Conservation (phyloP, 495 filamentous ascomycete species). For the Hapsidospora chrysogenum region DNA sequence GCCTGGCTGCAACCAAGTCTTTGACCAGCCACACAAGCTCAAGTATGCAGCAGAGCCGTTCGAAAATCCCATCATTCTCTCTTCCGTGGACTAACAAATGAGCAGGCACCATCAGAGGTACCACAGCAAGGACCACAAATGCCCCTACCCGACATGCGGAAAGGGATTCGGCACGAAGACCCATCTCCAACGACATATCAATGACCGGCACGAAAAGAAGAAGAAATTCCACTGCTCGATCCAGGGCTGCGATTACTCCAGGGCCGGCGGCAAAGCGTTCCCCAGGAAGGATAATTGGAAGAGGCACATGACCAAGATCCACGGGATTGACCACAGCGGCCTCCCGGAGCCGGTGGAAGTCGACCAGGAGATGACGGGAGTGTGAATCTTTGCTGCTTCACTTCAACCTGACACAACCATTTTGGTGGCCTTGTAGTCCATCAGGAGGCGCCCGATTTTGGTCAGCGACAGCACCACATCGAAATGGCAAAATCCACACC, state of each 20-base stretch:
- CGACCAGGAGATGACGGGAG: conserved; percentile 9
- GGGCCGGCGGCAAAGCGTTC: conserved; percentile 27
- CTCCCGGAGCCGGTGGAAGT: conserved; percentile 12
- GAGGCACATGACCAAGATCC: conserved; percentile 33
- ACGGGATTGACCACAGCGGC: conserved; percentile 14
- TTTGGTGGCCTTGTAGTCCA: too few species aligned
- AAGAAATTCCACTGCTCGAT: conserved; percentile 29
- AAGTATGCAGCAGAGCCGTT: conserved; percentile 17
- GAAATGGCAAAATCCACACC: too few species aligned
- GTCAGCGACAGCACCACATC: too few species aligned
- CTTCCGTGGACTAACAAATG: conserved; percentile 2
- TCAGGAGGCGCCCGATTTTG: too few species aligned
- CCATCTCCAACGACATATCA: conserved; percentile 32
- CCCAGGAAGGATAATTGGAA: conserved; percentile 36
- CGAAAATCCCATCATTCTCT: not conserved
- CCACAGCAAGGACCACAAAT: conserved; percentile 28
- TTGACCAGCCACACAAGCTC: conserved; percentile 29
- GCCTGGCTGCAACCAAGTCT: conserved; percentile 18
- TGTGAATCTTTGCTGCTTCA: too few species aligned
- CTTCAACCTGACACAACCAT: too few species aligned
- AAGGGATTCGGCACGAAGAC: conserved; percentile 34
- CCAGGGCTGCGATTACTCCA: conserved; percentile 26
- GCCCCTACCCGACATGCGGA: conserved; percentile 19
- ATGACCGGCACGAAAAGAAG: conserved; percentile 32
- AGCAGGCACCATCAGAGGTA: conserved; percentile 30